These are phyloP conservation scores for Kickxella alabastrina DNA, from an alignment of 192 early-diverging fungal species.

Conservation along the genomic window DNA sequence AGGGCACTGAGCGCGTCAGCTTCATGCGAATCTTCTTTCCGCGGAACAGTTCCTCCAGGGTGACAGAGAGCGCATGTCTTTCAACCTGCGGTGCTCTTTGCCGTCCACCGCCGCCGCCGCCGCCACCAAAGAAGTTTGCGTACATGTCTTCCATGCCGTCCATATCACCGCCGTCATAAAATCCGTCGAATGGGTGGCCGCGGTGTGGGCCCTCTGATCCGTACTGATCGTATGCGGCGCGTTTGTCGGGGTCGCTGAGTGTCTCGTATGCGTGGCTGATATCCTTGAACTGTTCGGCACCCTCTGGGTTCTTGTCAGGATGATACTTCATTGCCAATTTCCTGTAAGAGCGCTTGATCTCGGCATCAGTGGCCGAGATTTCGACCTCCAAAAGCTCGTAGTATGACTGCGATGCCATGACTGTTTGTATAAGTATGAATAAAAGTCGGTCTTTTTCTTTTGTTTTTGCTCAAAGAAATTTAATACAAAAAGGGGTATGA, in stretches of 20 bases:
- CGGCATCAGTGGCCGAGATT: conserved; percentile 35
- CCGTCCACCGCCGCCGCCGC: background rate
- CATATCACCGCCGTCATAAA: background rate
- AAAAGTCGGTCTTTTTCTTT: too few relatives aligned
- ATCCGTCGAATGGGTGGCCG: conserved; percentile 49
- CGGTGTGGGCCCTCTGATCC: conserved; percentile 41
- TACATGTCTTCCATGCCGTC: conserved; percentile 18
- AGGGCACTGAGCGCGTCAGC: conserved; percentile 38
- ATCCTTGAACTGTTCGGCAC: conserved; percentile 75
- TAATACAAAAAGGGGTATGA: too few relatives aligned
- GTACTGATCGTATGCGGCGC: conserved; percentile 71
- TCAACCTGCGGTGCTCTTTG: conserved; percentile 14
- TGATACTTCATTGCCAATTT: conserved; percentile 59
- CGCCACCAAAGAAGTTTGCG: conserved; percentile 16
- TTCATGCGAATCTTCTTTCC: conserved; percentile 68
- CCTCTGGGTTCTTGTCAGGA: conserved; percentile 68
- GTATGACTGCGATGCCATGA: conserved; percentile 45
- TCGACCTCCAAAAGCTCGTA: conserved; percentile 50
- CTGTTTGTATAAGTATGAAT: background rate
- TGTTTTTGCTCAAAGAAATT: too few relatives aligned
- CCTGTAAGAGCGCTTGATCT: conserved; percentile 57
- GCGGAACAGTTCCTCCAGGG: conserved; percentile 69
- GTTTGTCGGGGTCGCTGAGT: conserved; percentile 64
- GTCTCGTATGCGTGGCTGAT: conserved; percentile 81
- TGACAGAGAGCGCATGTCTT: conserved; percentile 53